These are phyloP conservation scores for Cystobasidiaceae sp. DNA, from an alignment of 1,284 basidiomycete species.

Conservation along the genomic window DNA sequence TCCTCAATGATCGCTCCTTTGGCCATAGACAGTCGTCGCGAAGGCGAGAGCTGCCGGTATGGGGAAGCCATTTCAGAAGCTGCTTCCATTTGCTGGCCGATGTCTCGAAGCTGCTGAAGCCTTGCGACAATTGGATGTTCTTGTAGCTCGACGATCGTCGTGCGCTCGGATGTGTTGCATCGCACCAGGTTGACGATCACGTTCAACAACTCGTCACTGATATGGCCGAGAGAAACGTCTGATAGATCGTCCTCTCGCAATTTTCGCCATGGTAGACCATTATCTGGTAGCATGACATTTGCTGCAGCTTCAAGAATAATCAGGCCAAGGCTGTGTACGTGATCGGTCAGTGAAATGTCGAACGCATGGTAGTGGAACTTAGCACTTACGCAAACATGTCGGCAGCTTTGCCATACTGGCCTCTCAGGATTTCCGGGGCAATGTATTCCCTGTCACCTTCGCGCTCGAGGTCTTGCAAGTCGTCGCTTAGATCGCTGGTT, in stretches of 20 bases:
- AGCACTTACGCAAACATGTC: constrained; percentile 85
- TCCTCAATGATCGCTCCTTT: constrained; percentile 37
- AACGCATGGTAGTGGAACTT: not conserved
- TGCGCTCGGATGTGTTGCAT: constrained; percentile 5
- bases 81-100: not conserved
- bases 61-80: not conserved
- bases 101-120: constrained; percentile 33
- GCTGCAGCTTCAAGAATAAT: constrained; percentile 90
- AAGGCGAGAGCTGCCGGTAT: not conserved
- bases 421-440: constrained; percentile 93
- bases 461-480: constrained; percentile 67
- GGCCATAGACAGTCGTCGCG: constrained; percentile 2
- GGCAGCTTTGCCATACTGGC: constrained; percentile 83
- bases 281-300: constrained; percentile 92
- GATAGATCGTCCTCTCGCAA: constrained; percentile 87
- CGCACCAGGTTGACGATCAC: constrained; percentile 36
- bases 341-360: not conserved
- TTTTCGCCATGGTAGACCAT: constrained; percentile 91
- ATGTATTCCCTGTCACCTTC: constrained; percentile 98
- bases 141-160: constrained; percentile 33
- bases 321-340: constrained; percentile 70
- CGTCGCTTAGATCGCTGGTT: constrained; percentile 1
- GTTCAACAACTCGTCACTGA: constrained; percentile 41
- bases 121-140: constrained; percentile 34
- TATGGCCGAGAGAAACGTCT: constrained; percentile 63